Percentiles rank a stretch among this genome's conserved stretches.
phyloP scores from a whole-genome alignment of 1,284 basidiomycete genomes.

The Boletus albobrunnescens region DNA sequence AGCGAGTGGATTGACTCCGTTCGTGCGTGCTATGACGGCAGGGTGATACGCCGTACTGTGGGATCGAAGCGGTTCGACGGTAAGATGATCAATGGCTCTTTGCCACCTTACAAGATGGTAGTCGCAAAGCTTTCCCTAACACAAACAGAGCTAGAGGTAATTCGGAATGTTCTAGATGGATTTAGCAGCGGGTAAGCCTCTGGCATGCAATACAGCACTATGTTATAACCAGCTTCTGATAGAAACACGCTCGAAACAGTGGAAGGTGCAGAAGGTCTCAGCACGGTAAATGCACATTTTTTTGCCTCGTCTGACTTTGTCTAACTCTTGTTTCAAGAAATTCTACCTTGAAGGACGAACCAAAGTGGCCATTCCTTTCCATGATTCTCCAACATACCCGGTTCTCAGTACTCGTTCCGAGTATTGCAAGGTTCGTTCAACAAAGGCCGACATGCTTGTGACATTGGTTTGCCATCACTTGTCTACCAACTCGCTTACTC shows the following conservation, averaged over 20 bases:
- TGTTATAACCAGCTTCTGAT: neutral
- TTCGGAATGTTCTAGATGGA: conserved; percentile 9
- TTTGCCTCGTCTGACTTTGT: neutral
- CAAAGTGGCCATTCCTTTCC: conserved; percentile 9
- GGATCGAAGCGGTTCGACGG: conserved; percentile 9
- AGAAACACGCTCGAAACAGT: conserved; percentile 3
- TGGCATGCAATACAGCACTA: neutral
- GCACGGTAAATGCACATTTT: neutral
- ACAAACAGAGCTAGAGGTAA: conserved; percentile 1
- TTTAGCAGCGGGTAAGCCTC: conserved; percentile 8
- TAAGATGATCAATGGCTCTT: conserved; percentile 5
- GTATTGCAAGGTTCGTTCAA: neutral
- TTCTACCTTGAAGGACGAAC: conserved; percentile 11
- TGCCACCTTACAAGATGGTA: conserved; percentile 10
- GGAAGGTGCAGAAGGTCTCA: conserved; percentile 7
- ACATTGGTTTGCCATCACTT: conserved; percentile 7
- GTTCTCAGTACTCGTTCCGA: neutral
- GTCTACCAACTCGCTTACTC: neutral
- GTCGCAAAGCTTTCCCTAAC: conserved; percentile 5
- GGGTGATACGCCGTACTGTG: conserved; percentile 9
- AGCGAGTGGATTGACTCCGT: conserved; percentile 7
- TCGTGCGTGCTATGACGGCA: neutral
- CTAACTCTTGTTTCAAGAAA: conserved; percentile 5
- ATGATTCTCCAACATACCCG: conserved; percentile 4
- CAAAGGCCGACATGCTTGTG: conserved; percentile 11